phyloP scores from a whole-genome alignment of 805 yeast species.

The Zygosaccharomyces rouxii region DNA sequence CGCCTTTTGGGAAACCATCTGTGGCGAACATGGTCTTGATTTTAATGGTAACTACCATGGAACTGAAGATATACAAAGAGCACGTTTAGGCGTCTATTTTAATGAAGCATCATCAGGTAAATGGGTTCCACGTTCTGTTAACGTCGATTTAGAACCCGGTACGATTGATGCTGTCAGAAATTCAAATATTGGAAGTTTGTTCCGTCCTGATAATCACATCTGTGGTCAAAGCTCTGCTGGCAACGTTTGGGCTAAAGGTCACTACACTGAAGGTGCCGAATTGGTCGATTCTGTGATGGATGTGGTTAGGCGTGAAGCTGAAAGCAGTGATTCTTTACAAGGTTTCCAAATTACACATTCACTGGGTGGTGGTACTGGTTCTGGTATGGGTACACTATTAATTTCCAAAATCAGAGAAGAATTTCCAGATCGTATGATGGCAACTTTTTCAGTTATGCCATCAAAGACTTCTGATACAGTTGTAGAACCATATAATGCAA shows the following conservation, averaged over 20 bases:
- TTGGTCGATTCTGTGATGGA: constrained; percentile 86
- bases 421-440: constrained; percentile 94
- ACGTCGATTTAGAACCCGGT: constrained; percentile 92
- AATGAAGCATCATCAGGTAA: constrained; percentile 83
- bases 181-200: constrained; percentile 76
- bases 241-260: constrained; percentile 96
- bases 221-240: constrained; percentile 92
- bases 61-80: constrained; percentile 46
- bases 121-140: constrained; percentile 89
- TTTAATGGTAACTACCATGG: constrained; percentile 70
- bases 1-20: constrained; percentile 89
- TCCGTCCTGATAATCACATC: constrained; percentile 88
- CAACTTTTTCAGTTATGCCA: constrained; percentile 90
- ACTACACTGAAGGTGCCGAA: constrained; percentile 95
- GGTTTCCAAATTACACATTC: constrained; percentile 90
- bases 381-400: constrained; percentile 91
- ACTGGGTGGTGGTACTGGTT: constrained; percentile 91
- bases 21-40: constrained; percentile 83
- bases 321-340: constrained; percentile 86
- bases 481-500: constrained; percentile 92
- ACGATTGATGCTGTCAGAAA: constrained; percentile 81
- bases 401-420: constrained; percentile 85
- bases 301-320: constrained; percentile 89
- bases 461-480: constrained; percentile 89
- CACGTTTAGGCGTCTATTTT: constrained; percentile 75